A percentile compares a stretch with the other conserved stretches of the same genome.
phyloP scores from a whole-genome alignment of 148 eudicot species.

The Drosera capensis region DNA sequence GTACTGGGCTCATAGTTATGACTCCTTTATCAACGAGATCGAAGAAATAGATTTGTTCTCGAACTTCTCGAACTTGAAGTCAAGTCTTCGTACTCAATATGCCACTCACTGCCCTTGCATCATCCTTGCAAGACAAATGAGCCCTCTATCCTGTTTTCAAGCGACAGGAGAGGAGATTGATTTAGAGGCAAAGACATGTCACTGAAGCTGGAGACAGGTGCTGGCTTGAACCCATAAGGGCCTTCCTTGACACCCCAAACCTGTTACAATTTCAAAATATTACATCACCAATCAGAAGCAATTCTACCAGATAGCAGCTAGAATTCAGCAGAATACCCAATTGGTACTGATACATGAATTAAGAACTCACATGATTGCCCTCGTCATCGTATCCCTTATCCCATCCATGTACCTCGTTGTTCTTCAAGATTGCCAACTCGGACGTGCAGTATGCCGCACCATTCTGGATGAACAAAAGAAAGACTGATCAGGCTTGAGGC shows the following conservation, averaged over 20 bases:
- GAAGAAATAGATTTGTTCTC: no score
- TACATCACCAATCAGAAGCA: not conserved
- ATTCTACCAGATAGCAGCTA: not conserved
- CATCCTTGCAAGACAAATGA: not conserved
- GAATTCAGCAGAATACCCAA: not conserved
- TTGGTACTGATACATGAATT: not conserved
- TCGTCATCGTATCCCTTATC: not conserved
- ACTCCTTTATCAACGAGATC: no score
- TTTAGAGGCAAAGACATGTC: not conserved
- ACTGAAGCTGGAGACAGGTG: not conserved
- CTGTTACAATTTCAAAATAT: not conserved
- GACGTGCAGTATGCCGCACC: slow-evolving; percentile 10
- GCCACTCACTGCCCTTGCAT: no score
- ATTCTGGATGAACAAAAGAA: slow-evolving; percentile 5
- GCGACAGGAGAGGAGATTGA: not conserved
- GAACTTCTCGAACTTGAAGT: no score
- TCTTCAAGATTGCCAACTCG: slow-evolving; percentile 3
- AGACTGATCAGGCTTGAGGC: not conserved
- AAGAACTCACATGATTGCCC: not conserved
- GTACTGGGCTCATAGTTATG: no score
- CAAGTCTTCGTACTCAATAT: no score
- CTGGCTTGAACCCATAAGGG: not conserved
- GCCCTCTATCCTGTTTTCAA: not conserved
- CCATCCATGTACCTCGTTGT: not conserved
- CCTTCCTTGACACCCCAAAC: not conserved